These are phyloP conservation scores for Fomitopsis pinicola DNA, from an alignment of 1,284 basidiomycete species.

Conservation along the genomic window DNA sequence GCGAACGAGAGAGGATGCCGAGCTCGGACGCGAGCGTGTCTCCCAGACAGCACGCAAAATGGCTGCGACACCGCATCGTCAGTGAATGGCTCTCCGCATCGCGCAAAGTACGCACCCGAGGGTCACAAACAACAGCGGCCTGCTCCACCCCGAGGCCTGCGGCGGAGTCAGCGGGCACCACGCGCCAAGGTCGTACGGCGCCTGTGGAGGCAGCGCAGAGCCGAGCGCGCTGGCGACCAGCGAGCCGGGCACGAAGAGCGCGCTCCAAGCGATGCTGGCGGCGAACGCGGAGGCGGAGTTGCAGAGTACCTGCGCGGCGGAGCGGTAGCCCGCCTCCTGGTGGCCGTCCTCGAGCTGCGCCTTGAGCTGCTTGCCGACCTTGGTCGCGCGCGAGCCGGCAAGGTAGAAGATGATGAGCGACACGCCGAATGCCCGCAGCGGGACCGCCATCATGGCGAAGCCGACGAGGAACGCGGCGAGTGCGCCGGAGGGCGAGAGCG, in stretches of 20 bases:
- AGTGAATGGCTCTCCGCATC: background rate
- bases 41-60: slow-evolving; percentile 80
- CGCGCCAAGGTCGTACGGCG: slow-evolving; percentile 24
- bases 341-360: slow-evolving; percentile 76
- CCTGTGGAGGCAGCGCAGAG: slow-evolving; percentile 8
- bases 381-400: slow-evolving; percentile 79
- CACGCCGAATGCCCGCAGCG: slow-evolving; percentile 63
- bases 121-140: slow-evolving; percentile 56
- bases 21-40: slow-evolving; percentile 82
- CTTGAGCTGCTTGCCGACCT: slow-evolving; percentile 73
- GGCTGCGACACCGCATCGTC: slow-evolving; percentile 36
- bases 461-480: slow-evolving; percentile 75
- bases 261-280: slow-evolving; percentile 64
- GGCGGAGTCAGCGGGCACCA: slow-evolving; percentile 55
- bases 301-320: slow-evolving; percentile 76
- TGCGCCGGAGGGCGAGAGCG: slow-evolving; percentile 70
- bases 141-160: slow-evolving; percentile 44
- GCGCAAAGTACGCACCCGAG: slow-evolving; percentile 56
- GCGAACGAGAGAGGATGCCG: slow-evolving; percentile 71
- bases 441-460: slow-evolving; percentile 57
- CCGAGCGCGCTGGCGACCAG: slow-evolving; percentile 20
- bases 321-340: slow-evolving; percentile 67
- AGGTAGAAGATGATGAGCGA: slow-evolving; percentile 83
- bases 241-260: slow-evolving; percentile 43
- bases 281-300: slow-evolving; percentile 73